phyloP scores from a whole-genome alignment of 2,329 filamentous ascomycete species.

The Trichoderma atroviride region DNA sequence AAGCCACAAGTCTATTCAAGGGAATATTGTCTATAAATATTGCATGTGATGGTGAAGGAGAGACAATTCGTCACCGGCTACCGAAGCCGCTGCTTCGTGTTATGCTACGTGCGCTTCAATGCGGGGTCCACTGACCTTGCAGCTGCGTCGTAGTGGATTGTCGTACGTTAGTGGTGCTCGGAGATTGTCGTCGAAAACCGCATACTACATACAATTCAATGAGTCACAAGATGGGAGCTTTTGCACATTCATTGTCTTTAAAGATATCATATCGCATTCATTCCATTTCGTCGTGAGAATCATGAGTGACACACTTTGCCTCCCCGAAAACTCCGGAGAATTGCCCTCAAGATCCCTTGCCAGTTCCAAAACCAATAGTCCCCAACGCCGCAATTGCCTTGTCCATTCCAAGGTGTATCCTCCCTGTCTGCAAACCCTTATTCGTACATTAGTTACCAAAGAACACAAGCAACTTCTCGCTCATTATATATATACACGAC shows the following conservation, averaged over 20 bases:
- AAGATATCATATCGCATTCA: slow-evolving; percentile 34
- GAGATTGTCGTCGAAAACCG: neutral
- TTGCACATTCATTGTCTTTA: neutral
- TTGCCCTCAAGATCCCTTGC: slow-evolving; percentile 32
- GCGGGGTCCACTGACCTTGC: slow-evolving; percentile 2
- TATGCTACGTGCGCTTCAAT: slow-evolving; percentile 2
- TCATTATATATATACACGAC: slow-evolving; percentile 26
- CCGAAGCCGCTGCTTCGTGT: neutral
- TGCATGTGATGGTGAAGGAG: neutral
- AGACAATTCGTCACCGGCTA: neutral
- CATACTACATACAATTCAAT: neutral
- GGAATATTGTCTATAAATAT: neutral
- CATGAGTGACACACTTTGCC: slow-evolving; percentile 32
- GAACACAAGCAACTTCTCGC: slow-evolving; percentile 26
- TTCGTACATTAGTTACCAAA: slow-evolving; percentile 32
- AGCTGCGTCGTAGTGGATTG: neutral
- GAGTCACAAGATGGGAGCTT: neutral
- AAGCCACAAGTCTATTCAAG: no score
- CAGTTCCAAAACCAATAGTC: slow-evolving; percentile 28
- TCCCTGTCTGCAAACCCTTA: slow-evolving; percentile 30
- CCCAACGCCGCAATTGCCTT: slow-evolving; percentile 27
- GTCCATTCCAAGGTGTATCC: slow-evolving; percentile 13
- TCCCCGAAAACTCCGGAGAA: slow-evolving; percentile 29
- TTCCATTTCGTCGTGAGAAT: slow-evolving; percentile 39
- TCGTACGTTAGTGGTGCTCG: neutral